Conservation (phyloP, 192 early-diverging fungal genomes). For the Backusella luteola region DNA sequence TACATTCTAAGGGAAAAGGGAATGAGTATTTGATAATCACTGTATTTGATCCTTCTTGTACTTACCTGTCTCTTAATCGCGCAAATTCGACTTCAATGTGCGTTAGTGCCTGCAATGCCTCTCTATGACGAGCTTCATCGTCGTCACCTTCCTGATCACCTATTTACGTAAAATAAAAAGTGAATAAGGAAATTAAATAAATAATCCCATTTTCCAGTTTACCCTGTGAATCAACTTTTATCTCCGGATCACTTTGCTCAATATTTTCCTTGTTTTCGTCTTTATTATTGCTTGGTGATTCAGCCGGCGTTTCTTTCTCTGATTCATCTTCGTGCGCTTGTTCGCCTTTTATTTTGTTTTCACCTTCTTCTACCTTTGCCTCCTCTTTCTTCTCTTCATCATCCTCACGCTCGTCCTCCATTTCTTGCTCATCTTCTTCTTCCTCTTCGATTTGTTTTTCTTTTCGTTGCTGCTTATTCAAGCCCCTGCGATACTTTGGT, state of each 20-base stretch:
- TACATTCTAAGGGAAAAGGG: slow-evolving; percentile 42
- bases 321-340: not conserved
- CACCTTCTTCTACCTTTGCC: slow-evolving; percentile 17
- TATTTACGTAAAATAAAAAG: not conserved
- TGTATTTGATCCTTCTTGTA: not conserved
- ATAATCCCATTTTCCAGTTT: slow-evolving; percentile 1
- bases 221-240: not conserved
- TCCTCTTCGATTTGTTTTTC: not conserved
- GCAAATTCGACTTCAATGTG: slow-evolving; percentile 60
- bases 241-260: not conserved
- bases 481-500: not conserved
- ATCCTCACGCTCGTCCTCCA: not conserved
- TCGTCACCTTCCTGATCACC: slow-evolving; percentile 37
- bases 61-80: slow-evolving; percentile 54
- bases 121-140: slow-evolving; percentile 45
- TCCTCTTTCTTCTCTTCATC: slow-evolving; percentile 5
- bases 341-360: slow-evolving; percentile 26
- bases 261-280: slow-evolving; percentile 11
- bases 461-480: not conserved
- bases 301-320: not conserved
- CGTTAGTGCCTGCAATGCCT: slow-evolving; percentile 50
- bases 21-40: not conserved
- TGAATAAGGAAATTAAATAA: not conserved
- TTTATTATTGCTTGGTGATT: not conserved
- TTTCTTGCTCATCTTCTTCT: not conserved